Evolutionary conservation across 768 basidiomycete species (phyloP), one percentile per base, ranked within the genome.

Genomic region (Thelephora aurantiotincta): DNA sequence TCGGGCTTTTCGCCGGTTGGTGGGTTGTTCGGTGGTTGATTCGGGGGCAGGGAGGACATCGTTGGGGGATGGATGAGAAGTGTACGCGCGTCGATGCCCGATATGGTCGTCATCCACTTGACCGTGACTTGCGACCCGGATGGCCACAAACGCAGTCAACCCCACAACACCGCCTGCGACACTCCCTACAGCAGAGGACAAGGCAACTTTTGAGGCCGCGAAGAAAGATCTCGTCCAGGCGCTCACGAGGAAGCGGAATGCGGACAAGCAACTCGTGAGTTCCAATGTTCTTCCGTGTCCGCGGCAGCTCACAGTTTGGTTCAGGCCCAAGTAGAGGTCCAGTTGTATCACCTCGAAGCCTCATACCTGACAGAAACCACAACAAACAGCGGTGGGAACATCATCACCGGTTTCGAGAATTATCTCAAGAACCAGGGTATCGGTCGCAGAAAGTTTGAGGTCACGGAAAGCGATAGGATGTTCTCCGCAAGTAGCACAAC

Each of bases 341-440:
- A 84, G 55, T 83, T 91, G 54, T 84, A 84, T 64, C 79, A 76
- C 51, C 69, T 85, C 22, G 88, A 91, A 60, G 75, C 75, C 7
- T 64, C 71, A 3, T 91, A 90, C 61, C 68, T 91, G 33, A 75
- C 77, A 6, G 88, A 91, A 46, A 89, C 88, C 0, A 75, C 80
- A 1, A 68, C 69, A 0, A 80, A 82, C 51, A 80, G 77, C 55
- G 85, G 87, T 14, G 88, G 88, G 26, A 90, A 91, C 54, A 89
- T 91, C 46, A 82, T 91, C 34, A 82, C 82, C 55, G 88, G 88
- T 3, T 90, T 90, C 53, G 88, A 90, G 47, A 78, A 80, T 36
- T 91, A 89, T 58, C 74, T 90, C 49, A 91, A 90, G 63, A 80
- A 80, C 55, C 82, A 80, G 50, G 73, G 73, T 0, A 68, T 73